phyloP scores from a whole-genome alignment of 2,329 filamentous ascomycete species.

The Xylaria sp. region DNA sequence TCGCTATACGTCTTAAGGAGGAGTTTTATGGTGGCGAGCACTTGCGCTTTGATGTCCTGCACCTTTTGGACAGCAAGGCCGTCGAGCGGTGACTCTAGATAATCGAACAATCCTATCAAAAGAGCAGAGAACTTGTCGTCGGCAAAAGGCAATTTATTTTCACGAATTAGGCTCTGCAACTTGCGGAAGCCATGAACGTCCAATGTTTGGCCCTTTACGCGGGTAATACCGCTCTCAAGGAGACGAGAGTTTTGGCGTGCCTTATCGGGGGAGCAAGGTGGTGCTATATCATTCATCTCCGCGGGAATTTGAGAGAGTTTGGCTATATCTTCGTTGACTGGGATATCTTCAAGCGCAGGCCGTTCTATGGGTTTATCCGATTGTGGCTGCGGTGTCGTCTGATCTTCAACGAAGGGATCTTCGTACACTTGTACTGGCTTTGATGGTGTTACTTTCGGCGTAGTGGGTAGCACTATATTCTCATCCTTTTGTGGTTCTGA shows the following conservation, averaged over 20 bases:
- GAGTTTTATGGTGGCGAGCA: slow-evolving; percentile 77
- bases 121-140: slow-evolving; percentile 76
- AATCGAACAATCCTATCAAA: slow-evolving; percentile 74
- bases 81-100: slow-evolving; percentile 70
- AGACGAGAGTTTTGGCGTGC: slow-evolving; percentile 68
- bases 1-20: slow-evolving; percentile 75
- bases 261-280: slow-evolving; percentile 59
- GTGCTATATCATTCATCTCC: slow-evolving; percentile 37
- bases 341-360: slow-evolving; percentile 68
- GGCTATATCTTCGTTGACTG: slow-evolving; percentile 66
- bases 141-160: slow-evolving; percentile 70
- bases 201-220: slow-evolving; percentile 76
- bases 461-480: slow-evolving; percentile 28
- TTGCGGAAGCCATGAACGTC: slow-evolving; percentile 85
- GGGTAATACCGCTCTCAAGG: slow-evolving; percentile 77
- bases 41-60: slow-evolving; percentile 78
- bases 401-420: slow-evolving; percentile 65
- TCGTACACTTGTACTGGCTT: slow-evolving; percentile 68
- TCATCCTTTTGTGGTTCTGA: slow-evolving; percentile 42
- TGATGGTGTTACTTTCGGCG: slow-evolving; percentile 46
- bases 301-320: slow-evolving; percentile 44
- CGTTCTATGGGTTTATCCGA: slow-evolving; percentile 50
- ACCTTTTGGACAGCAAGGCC: slow-evolving; percentile 70
- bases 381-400: slow-evolving; percentile 58
- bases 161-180: slow-evolving; percentile 77